Evolutionary conservation across 768 basidiomycete species (phyloP), one percentile per base, ranked within the genome.

Genomic region (Amanita fuliginea): DNA sequence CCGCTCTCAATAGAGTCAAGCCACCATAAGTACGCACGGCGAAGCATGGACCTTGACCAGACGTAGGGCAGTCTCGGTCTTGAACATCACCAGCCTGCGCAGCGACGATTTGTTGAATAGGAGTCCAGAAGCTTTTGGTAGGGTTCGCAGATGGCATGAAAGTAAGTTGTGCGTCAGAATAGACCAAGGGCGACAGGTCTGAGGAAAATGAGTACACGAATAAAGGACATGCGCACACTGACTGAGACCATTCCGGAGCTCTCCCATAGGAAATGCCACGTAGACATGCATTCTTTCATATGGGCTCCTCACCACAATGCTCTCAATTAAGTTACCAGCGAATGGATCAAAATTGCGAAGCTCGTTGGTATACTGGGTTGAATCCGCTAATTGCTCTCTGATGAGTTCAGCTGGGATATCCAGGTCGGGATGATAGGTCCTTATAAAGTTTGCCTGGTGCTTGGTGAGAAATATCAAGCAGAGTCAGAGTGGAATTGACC

Each of bases 391-490:
- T 50, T 80, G 71, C 22, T 76, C 73, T 45, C 75, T 63, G 40
- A 90, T 70, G 19, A 90, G 64, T 35, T 86, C 80, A n/a, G 75
- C 65, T 6, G 83, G 67, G n/a, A 91, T 68, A 52, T 88, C 84
- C 13, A 83, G 70, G 52, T 89, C 86, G 1, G 87, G 85, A 47
- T 83, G 72, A 61, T 75, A 73, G 3, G 77, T 80, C 40, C 83
- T 77, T 42, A 89, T 68, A 56, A 86, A 87, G 49, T 81, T 78
- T 11, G 83, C 75, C 87, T 91, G 52, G 30, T 19, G 14, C 51
- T 42, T 36, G 32, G 41, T 44, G 39, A 46, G 42, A 53, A 9
- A 32, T 26, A 18, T 18, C 8, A 51, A 21, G 19, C 9, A 1
- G 42, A 51, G 47, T 30, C 28, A 34, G 24, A 24, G 30, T 42